These are phyloP conservation scores for Volvariella volvacea DNA, from an alignment of 1,284 basidiomycete species.

Conservation along the genomic window DNA sequence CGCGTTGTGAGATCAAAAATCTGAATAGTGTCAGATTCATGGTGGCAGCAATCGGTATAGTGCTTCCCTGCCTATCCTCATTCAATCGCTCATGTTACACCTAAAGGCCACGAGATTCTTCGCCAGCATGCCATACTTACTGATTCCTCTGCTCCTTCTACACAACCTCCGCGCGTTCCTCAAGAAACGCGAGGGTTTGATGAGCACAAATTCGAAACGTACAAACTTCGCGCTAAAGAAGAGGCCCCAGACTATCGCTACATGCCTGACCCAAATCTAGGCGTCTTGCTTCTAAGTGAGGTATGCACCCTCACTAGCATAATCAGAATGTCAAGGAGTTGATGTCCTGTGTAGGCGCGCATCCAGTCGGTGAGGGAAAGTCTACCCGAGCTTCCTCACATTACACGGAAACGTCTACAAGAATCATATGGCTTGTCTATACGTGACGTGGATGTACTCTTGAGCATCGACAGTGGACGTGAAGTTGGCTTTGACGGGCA, in stretches of 20 bases:
- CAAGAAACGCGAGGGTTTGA: slow-evolving; percentile 95
- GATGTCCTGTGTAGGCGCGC: too few species aligned
- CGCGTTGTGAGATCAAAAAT: slow-evolving; percentile 96
- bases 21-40: slow-evolving; percentile 89
- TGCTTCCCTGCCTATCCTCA: slow-evolving; percentile 2
- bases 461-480: slow-evolving; percentile 61
- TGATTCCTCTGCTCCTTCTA: slow-evolving; percentile 17
- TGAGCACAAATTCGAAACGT: slow-evolving; percentile 78
- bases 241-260: slow-evolving; percentile 95
- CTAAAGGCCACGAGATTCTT: slow-evolving; percentile 57
- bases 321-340: too few species aligned
- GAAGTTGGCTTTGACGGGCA: slow-evolving; percentile 61
- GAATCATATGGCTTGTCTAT: slow-evolving; percentile 40
- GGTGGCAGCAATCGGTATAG: slow-evolving; percentile 79
- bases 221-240: slow-evolving; percentile 82
- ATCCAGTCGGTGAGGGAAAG: slow-evolving; percentile 45
- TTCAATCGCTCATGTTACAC: slow-evolving; percentile 4
- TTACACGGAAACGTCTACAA: slow-evolving; percentile 55
- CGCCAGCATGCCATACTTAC: slow-evolving; percentile 65
- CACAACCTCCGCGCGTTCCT: slow-evolving; percentile 31
- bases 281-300: slow-evolving; percentile 62
- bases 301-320: slow-evolving; percentile 25
- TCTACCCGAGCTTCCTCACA: slow-evolving; percentile 79
- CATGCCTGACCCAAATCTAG: slow-evolving; percentile 96
- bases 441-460: slow-evolving; percentile 70